Conservation (phyloP, 139 green algal genomes). For the Desmodesmus armatus region DNA sequence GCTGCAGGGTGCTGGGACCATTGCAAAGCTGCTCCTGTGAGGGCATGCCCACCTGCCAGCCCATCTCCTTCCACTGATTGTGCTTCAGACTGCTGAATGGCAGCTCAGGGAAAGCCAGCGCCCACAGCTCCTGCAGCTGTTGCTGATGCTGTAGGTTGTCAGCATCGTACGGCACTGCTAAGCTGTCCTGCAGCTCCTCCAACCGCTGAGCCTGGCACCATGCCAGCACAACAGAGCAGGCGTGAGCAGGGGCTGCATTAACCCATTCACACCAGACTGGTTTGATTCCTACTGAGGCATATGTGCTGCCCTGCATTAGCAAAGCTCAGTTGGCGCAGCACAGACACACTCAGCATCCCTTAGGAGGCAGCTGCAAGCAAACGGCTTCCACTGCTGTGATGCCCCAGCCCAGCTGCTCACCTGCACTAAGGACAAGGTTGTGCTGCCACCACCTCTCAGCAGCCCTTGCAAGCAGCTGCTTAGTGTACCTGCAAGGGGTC, state of each 20-base stretch:
- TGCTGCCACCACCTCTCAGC: background rate
- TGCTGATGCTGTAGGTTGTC: slow-evolving; percentile 52
- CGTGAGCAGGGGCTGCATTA: background rate
- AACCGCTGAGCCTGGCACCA: slow-evolving; percentile 51
- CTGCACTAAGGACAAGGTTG: slow-evolving; percentile 2
- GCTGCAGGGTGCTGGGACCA: background rate
- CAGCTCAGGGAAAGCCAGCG: slow-evolving; percentile 58
- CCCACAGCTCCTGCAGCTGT: slow-evolving; percentile 73
- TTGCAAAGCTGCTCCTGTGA: background rate
- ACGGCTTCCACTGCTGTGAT: background rate
- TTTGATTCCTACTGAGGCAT: background rate
- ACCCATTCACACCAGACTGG: too few species aligned
- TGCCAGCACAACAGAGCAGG: background rate
- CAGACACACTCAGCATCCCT: too few species aligned
- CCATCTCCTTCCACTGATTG: slow-evolving; percentile 86
- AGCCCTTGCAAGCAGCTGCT: slow-evolving; percentile 6
- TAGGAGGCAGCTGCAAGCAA: background rate
- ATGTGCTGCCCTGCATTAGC: background rate
- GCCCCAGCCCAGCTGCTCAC: background rate
- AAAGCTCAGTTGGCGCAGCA: too few species aligned
- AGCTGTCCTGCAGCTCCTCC: slow-evolving; percentile 48
- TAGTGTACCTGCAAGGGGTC: background rate
- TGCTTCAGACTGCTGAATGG: slow-evolving; percentile 52
- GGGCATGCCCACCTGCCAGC: slow-evolving; percentile 47
- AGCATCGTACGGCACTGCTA: slow-evolving; percentile 54